phyloP scores from a whole-genome alignment of 164 flowering plant species.

The Warburgia ugandensis region DNA sequence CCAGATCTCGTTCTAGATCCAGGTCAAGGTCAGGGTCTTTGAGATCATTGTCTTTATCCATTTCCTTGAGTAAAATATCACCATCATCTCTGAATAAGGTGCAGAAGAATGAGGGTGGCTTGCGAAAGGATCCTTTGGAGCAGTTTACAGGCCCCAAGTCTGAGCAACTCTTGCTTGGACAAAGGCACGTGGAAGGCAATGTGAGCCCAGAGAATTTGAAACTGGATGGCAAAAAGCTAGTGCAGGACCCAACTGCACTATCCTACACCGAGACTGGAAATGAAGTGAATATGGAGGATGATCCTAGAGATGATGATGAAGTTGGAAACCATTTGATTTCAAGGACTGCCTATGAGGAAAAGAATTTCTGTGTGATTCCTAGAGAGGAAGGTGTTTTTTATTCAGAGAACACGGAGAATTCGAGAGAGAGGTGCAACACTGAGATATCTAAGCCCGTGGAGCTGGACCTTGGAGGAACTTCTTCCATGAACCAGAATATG shows the following conservation, averaged over 20 bases:
- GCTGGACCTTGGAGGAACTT: conserved; percentile 7
- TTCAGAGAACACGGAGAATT: conserved; percentile 9
- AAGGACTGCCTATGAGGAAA: conserved; percentile 4
- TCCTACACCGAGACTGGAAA: no score
- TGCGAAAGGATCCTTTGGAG: conserved; percentile 10
- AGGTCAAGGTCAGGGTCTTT: conserved; percentile 27
- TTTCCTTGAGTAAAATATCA: conserved; percentile 15
- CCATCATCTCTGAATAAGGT: conserved; percentile 23
- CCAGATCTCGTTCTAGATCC: conserved; percentile 21
- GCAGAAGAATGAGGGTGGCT: conserved; percentile 8
- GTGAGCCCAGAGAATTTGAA: conserved; percentile 9
- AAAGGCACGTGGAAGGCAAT: conserved; percentile 5
- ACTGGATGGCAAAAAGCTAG: conserved; percentile 5
- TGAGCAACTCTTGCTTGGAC: conserved; percentile 17
- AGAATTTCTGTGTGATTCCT: conserved; percentile 6
- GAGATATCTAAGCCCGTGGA: conserved; percentile 6
- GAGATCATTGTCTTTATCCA: conserved; percentile 27
- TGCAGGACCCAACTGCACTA: no score
- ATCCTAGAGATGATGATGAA: conserved; percentile 4
- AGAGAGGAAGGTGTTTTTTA: conserved; percentile 8
- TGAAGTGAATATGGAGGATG: conserved; percentile 4
- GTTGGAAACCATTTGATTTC: not conserved
- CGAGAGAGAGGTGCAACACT: conserved; percentile 10
- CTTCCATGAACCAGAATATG: conserved; percentile 10
- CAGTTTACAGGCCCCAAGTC: conserved; percentile 9